These are phyloP conservation scores for Discostella pseudostelligera DNA, from an alignment of 108 stramenopile genomes.

Conservation along the genomic window DNA sequence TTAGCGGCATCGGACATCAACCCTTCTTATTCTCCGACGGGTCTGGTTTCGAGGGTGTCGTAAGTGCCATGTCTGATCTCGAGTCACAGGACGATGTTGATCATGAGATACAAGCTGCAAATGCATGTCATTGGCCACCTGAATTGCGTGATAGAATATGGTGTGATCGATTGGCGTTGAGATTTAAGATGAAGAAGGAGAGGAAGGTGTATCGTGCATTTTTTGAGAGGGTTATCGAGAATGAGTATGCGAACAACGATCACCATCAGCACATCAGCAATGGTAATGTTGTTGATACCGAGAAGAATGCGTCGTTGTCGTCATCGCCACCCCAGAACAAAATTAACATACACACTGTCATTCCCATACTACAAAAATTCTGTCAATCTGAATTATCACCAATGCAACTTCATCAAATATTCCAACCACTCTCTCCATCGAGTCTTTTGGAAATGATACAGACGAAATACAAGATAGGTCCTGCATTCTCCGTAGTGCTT, in stretches of 20 bases:
- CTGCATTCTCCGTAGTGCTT: conserved; percentile 71
- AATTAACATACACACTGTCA: conserved; percentile 11
- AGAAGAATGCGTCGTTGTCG: conserved; percentile 16
- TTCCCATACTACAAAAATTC: conserved; percentile 47
- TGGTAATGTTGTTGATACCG: background rate
- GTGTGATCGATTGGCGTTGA: conserved; percentile 75
- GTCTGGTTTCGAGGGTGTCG: conserved; percentile 60
- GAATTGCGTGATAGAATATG: conserved; percentile 85
- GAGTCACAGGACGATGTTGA: conserved; percentile 73
- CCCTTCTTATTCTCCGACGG: conserved; percentile 59
- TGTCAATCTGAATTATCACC: conserved; percentile 32
- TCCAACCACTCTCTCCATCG: conserved; percentile 64
- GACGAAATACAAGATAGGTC: conserved; percentile 66
- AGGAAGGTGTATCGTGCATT: conserved; percentile 64
- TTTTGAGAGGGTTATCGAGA: conserved; percentile 43
- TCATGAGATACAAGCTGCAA: conserved; percentile 62
- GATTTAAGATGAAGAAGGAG: conserved; percentile 76
- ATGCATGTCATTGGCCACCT: conserved; percentile 66
- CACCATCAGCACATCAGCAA: background rate
- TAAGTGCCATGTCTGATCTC: conserved; percentile 75
- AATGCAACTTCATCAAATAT: conserved; percentile 31
- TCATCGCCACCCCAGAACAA: background rate
- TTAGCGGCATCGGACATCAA: no score
- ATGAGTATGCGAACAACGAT: background rate
- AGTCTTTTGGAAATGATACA: conserved; percentile 65